These are phyloP conservation scores for Nelumbo lutea DNA, from an alignment of 164 flowering plant genomes.

Conservation along the genomic window DNA sequence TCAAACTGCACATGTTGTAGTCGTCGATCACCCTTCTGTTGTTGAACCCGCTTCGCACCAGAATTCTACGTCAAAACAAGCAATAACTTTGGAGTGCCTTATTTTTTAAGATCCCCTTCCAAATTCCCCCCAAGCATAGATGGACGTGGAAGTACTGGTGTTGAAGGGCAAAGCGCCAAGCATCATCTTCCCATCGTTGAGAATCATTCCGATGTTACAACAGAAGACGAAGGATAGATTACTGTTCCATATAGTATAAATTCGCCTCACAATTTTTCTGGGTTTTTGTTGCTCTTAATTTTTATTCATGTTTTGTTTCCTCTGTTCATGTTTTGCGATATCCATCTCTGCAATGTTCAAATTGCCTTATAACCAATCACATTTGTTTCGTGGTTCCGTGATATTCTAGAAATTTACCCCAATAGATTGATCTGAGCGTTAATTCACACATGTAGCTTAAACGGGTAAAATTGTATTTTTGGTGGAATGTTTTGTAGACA, in stretches of 20 bases:
- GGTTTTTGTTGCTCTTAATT: neutral
- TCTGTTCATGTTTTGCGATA: too few relatives aligned
- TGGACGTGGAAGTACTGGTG: conserved; percentile 26
- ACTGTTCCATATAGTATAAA: conserved; percentile 65
- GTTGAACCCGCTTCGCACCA: conserved; percentile 24
- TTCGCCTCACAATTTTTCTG: neutral
- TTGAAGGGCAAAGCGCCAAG: conserved; percentile 24
- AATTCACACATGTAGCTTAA: too few relatives aligned
- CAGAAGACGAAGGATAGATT: conserved; percentile 82
- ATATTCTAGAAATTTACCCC: too few relatives aligned
- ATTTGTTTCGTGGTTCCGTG: too few relatives aligned
- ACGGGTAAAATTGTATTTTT: too few relatives aligned
- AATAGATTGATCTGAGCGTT: too few relatives aligned
- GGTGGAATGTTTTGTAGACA: too few relatives aligned
- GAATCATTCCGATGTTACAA: conserved; percentile 61
- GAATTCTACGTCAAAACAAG: conserved; percentile 21
- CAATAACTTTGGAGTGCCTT: conserved; percentile 64
- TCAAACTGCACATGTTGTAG: conserved; percentile 42
- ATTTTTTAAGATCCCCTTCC: conserved; percentile 65
- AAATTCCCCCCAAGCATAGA: conserved; percentile 24
- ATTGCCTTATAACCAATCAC: too few relatives aligned
- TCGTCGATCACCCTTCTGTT: conserved; percentile 30
- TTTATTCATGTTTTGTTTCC: too few relatives aligned
- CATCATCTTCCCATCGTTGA: conserved; percentile 22
- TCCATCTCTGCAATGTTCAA: too few relatives aligned